Evolutionary conservation across 2,329 filamentous ascomycete species (phyloP), one percentile per base, ranked within the genome.

Genomic region (Penicillium carneum): DNA sequence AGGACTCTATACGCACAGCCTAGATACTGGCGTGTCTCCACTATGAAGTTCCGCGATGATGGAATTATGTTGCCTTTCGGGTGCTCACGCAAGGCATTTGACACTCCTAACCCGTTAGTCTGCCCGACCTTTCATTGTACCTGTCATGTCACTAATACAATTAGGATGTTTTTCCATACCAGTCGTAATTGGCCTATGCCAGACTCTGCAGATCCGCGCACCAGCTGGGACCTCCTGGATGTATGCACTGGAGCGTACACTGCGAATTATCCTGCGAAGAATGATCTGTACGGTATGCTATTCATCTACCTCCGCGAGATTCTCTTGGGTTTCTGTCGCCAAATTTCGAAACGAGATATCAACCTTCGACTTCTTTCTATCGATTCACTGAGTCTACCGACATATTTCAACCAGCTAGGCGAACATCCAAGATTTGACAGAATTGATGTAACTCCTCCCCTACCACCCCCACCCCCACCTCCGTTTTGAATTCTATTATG

Each of bases 91-190:
- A 9, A 12, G 18, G 48, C 7, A 29, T 51, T 51, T 14, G 31
- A 51, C 3, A 51, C 48, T 9, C 48, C 48, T 51, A 51, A 39
- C 20, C 48, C 48, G 48, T 51, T 12, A 18, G 48, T 39, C 9
- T 12, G 7, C 20, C 16, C 20, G 29, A 5, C 20, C 10, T 8
- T 9, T n/a, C 20, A 26, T n/a, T 38, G 9, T 29, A 18, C 14
- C 39, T 7, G 1, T 12, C 34, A 38, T 9, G 0, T 14, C 16
- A 38, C 10, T 51, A 9, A 51, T 10, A 18, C 3, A 51, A 38
- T 14, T 36, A 51, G 34, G 14, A 38, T 18, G 3, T 1, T 51
- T 8, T 51, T 51, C 20, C 16, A n/a, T 29, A 20, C 34, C 14
- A 12, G 34, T 29, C 34, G 10, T 51, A n/a, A 34, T 14, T 51